A percentile compares a stretch with the other conserved stretches of the same genome.
Conservation (phyloP, 73 alveolate genomes). For the Paramecium bursaria region DNA sequence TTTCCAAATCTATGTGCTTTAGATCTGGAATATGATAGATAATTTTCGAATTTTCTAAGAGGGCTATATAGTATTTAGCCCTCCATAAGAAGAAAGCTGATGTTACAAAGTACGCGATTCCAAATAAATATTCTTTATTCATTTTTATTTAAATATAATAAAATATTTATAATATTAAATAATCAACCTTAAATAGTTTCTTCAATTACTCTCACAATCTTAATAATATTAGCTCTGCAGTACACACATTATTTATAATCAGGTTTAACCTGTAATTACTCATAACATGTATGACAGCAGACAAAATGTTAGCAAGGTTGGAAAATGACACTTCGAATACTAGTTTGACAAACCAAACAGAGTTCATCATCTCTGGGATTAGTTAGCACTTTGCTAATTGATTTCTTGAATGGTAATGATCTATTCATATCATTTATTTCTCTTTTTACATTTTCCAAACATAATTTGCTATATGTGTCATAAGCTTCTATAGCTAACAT, state of each 20-base stretch:
- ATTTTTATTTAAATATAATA: not conserved
- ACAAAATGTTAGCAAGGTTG: constrained; percentile 25
- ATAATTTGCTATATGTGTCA: not conserved
- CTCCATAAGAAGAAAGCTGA: no score
- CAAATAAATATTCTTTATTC: constrained; percentile 8
- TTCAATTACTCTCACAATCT: no score
- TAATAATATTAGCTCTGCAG: not conserved
- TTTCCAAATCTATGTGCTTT: no score
- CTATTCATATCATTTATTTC: no score
- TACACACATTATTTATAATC: not conserved
- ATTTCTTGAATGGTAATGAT: no score
- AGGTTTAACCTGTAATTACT: not conserved
- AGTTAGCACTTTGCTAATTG: no score
- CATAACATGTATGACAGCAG: not conserved
- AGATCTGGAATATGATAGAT: no score
- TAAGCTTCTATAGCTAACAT: no score
- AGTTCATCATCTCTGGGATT: not conserved
- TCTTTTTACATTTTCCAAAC: not conserved
- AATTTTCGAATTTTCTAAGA: no score
- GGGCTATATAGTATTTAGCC: no score
- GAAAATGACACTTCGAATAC: not conserved
- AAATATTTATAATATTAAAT: not conserved
- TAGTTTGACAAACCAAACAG: not conserved
- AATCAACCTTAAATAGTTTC: no score
- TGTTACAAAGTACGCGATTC: not conserved